Percentiles rank a stretch among this genome's conserved stretches.
These are phyloP conservation scores for Calonectria hawksworthii DNA, from an alignment of 2,329 filamentous ascomycete genomes.

Conservation along the genomic window DNA sequence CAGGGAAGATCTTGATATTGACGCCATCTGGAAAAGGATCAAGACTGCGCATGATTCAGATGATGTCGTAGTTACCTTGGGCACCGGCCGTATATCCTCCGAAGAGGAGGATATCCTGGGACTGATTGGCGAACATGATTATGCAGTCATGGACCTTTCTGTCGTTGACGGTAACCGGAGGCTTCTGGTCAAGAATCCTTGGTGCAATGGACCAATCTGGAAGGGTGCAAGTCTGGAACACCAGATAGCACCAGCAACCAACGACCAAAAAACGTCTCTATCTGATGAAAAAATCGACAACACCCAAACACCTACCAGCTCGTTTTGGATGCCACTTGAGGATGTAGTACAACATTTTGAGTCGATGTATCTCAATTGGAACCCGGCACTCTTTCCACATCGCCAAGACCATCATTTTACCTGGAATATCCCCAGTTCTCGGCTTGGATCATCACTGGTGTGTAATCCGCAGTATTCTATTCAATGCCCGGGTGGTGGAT, in stretches of 20 bases:
- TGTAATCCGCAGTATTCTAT: slow-evolving; percentile 82
- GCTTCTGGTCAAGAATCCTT: slow-evolving; percentile 94
- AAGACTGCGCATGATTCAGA: slow-evolving; percentile 80
- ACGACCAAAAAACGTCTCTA: not conserved
- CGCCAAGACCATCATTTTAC: slow-evolving; percentile 92
- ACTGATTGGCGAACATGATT: slow-evolving; percentile 91
- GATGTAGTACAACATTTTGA: slow-evolving; percentile 93
- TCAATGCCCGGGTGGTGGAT: slow-evolving; percentile 68
- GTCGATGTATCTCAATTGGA: slow-evolving; percentile 98
- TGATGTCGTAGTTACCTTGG: slow-evolving; percentile 89
- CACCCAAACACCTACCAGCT: slow-evolving; percentile 66
- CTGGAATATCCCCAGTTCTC: slow-evolving; percentile 75
- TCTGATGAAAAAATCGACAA: not conserved
- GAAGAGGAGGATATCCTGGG: slow-evolving; percentile 86
- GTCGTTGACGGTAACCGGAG: slow-evolving; percentile 71
- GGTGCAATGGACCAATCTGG: slow-evolving; percentile 87
- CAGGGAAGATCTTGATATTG: slow-evolving; percentile 82
- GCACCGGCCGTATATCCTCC: slow-evolving; percentile 84
- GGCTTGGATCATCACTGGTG: slow-evolving; percentile 68
- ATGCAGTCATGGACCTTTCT: slow-evolving; percentile 88
- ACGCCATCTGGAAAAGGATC: slow-evolving; percentile 83
- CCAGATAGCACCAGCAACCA: not conserved
- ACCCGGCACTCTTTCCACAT: slow-evolving; percentile 83
- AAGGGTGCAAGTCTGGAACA: slow-evolving; percentile 56
- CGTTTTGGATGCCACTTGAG: slow-evolving; percentile 93